These are phyloP conservation scores for Setomelanomma holmii DNA, from an alignment of 2,329 filamentous ascomycete species.

Conservation along the genomic window DNA sequence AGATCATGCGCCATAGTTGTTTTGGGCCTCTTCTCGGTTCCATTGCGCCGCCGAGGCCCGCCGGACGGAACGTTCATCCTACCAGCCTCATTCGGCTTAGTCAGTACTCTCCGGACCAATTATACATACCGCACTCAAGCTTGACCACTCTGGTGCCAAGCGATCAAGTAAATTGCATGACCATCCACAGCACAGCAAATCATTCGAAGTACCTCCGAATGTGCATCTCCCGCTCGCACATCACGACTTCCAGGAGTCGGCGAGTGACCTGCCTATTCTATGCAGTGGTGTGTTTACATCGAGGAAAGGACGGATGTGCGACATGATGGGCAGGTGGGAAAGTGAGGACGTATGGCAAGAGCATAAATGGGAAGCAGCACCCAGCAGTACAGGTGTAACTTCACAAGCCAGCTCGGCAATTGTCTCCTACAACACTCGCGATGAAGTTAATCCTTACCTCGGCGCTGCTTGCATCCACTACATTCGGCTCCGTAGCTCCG, in stretches of 20 bases:
- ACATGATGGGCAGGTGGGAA: slow-evolving; percentile 32
- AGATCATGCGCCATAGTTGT: slow-evolving; percentile 12
- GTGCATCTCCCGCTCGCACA: slow-evolving; percentile 32
- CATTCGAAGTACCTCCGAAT: slow-evolving; percentile 17
- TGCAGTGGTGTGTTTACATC: slow-evolving; percentile 13
- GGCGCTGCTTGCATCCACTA: slow-evolving; percentile 31
- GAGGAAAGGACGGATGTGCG: slow-evolving; percentile 10
- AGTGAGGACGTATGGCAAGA: neutral
- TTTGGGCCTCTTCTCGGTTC: slow-evolving; percentile 17
- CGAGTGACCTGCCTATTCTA: slow-evolving; percentile 34
- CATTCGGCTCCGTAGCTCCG: slow-evolving; percentile 35
- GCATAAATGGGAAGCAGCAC: slow-evolving; percentile 20
- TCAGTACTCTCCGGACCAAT: slow-evolving; percentile 25
- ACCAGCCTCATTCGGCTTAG: slow-evolving; percentile 21
- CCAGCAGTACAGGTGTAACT: neutral
- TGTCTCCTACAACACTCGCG: slow-evolving; percentile 12
- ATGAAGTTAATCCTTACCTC: slow-evolving; percentile 42
- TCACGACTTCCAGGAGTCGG: slow-evolving; percentile 8
- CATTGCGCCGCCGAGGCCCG: slow-evolving; percentile 21
- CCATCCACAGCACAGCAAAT: slow-evolving; percentile 25
- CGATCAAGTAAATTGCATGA: slow-evolving; percentile 32
- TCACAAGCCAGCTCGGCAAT: slow-evolving; percentile 1
- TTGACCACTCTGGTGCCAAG: slow-evolving; percentile 27
- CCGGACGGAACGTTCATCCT: slow-evolving; percentile 13
- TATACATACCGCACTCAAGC: slow-evolving; percentile 1